Conservation (phyloP, 192 early-diverging fungal species). For the Entrophospora sp. region DNA sequence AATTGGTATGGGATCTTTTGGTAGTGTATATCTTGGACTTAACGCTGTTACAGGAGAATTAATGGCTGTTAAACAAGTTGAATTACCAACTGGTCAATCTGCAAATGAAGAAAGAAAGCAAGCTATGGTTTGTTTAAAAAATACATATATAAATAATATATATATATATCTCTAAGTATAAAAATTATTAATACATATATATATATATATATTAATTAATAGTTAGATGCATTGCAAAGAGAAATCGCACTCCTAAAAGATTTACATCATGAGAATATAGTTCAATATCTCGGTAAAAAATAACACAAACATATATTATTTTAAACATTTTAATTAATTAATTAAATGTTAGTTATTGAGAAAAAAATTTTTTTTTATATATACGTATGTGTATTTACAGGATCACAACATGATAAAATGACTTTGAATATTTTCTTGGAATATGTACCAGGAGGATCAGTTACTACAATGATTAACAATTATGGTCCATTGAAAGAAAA, state of each 20-base stretch:
- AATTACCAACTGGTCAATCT: conserved; percentile 59
- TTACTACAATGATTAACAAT: conserved; percentile 72
- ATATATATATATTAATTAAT: not conserved
- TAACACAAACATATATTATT: conserved; percentile 1
- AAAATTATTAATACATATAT: not conserved
- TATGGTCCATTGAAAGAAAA: conserved; percentile 85
- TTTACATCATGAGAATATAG: conserved; percentile 92
- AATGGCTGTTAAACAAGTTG: conserved; percentile 98
- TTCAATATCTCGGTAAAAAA: conserved; percentile 76
- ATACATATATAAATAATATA: not conserved
- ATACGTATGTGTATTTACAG: too few species aligned
- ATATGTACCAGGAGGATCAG: conserved; percentile 96
- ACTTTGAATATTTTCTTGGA: conserved; percentile 91
- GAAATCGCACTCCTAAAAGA: conserved; percentile 89
- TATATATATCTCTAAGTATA: not conserved
- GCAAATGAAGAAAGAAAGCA: conserved; percentile 64
- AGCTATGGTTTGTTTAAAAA: conserved; percentile 42
- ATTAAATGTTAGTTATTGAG: too few species aligned
- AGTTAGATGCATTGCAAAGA: conserved; percentile 70
- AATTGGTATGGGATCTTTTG: conserved; percentile 96
- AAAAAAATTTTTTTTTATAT: too few species aligned
- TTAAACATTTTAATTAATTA: not conserved
- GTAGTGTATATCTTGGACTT: conserved; percentile 85
- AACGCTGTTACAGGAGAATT: conserved; percentile 81
- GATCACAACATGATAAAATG: conserved; percentile 65